Evolutionary conservation across 805 yeast genomes (phyloP), one percentile per base, ranked within the genome.

Genomic region (Schwanniomyces occidentalis): DNA sequence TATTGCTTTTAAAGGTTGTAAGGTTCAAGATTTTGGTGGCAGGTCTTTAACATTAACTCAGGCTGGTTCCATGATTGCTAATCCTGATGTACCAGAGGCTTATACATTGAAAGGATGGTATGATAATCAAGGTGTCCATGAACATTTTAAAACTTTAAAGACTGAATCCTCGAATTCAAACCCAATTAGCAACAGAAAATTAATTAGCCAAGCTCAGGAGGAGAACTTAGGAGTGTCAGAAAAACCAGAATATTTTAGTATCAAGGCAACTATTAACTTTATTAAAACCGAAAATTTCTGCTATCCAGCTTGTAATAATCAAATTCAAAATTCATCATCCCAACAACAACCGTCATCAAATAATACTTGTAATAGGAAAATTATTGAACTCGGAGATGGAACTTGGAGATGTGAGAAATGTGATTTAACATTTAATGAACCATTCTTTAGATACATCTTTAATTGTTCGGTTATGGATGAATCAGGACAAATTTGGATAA

Each of bases 351-450:
- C 41, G 16, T 40, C 41, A 23, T 41, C 30, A 18, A 34, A 31
- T 17, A 32, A 47, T 7, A 38, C 59, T 5, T 93, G 99, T 69
- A 82, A 82, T 56, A 81, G 89, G 54, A 93, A 93, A 63, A 87
- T 89, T 19, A 65, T 84, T 27, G 86, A 86, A 52, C 81, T 75
- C 36, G 82, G 78, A 52, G 68, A 62, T 44, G 87, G 84, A 9
- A 69, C 81, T 12, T 90, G 95, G 95, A 78, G 95, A 59, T 93
- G 99, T 69, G 98, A 90, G 57, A 84, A 83, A 58, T 90, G 98
- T 73, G 82, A 86, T 50, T 68, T 75, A 37, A 76, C 75, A 42
- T 82, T 77, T 53, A 69, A 74, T 2, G 73, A 70, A 30, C 97
- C 98, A 13, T 66, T 73, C 31, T 81, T 85, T 65, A 76, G 98